Conservation (phyloP, 768 basidiomycete genomes). For the Boletus rex-veris region DNA sequence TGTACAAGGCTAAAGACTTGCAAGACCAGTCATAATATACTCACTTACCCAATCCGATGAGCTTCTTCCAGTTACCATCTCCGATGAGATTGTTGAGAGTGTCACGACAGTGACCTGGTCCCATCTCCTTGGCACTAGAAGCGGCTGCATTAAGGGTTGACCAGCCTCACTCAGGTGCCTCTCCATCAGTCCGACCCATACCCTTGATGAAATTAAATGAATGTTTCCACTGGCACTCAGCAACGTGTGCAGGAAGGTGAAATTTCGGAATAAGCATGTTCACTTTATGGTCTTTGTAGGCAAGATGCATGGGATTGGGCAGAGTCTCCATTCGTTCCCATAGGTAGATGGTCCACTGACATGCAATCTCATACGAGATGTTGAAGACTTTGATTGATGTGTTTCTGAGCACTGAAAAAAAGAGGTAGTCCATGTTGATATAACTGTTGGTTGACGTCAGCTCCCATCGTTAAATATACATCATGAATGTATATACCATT, state of each 20-base stretch:
- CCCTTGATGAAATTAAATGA: no score
- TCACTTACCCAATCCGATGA: constrained; percentile 20
- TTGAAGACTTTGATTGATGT: neutral
- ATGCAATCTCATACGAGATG: constrained; percentile 17
- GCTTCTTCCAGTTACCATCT: constrained; percentile 36
- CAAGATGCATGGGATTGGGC: neutral
- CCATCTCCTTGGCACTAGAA: constrained; percentile 12
- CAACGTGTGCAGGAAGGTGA: no score
- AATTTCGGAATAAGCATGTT: no score
- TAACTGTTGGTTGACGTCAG: no score
- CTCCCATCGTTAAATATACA: no score
- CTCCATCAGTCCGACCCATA: no score
- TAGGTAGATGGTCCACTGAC: constrained; percentile 10
- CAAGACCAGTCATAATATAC: neutral
- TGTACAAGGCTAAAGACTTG: neutral
- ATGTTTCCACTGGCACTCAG: no score
- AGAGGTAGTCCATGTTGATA: neutral
- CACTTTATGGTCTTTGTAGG: no score
- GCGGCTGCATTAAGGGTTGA: neutral
- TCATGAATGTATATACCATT: neutral
- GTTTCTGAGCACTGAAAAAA: neutral
- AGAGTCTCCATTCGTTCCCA: neutral
- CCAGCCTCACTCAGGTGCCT: constrained; percentile 15
- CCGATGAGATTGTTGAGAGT: constrained; percentile 9
- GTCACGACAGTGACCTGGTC: neutral